Conservation (phyloP, 768 basidiomycete genomes). For the Rhizopogon salebrosus region DNA sequence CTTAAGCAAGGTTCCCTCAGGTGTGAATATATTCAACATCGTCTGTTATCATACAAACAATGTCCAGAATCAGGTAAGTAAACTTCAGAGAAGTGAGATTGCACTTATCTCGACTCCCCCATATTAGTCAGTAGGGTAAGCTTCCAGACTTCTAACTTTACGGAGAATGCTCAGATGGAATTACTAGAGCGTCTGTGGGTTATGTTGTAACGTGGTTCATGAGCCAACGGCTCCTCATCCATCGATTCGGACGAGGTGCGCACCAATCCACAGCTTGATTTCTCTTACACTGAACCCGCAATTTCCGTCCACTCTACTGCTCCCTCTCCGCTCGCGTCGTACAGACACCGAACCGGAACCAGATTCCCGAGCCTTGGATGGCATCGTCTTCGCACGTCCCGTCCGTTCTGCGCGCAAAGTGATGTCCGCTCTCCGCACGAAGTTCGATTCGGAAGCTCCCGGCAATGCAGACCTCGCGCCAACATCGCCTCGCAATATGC, state of each 20-base stretch:
- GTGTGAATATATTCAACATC: constrained; percentile 47
- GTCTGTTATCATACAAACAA: constrained; percentile 38
- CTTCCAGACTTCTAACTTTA: neutral
- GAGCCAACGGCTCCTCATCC: constrained; percentile 53
- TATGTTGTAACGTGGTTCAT: constrained; percentile 58
- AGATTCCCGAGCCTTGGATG: neutral
- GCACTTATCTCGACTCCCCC: constrained; percentile 5
- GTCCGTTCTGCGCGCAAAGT: neutral
- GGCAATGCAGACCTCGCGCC: neutral
- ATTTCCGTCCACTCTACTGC: neutral
- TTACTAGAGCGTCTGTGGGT: constrained; percentile 45
- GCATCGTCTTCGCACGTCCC: neutral
- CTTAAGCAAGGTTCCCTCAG: constrained; percentile 20
- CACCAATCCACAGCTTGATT: neutral
- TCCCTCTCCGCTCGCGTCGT: neutral
- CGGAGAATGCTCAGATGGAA: neutral
- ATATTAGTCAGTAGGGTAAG: constrained; percentile 49
- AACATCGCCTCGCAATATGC: neutral
- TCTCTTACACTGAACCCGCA: neutral
- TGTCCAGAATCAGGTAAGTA: constrained; percentile 40
- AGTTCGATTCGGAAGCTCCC: neutral
- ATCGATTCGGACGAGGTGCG: constrained; percentile 40
- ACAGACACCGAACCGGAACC: constrained; percentile 9
- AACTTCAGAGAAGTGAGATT: neutral
- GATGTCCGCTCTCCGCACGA: neutral